Percentiles rank a stretch among this genome's conserved stretches.
phyloP scores from a whole-genome alignment of 441 rosid species.

The Gossypium gossypioides region DNA sequence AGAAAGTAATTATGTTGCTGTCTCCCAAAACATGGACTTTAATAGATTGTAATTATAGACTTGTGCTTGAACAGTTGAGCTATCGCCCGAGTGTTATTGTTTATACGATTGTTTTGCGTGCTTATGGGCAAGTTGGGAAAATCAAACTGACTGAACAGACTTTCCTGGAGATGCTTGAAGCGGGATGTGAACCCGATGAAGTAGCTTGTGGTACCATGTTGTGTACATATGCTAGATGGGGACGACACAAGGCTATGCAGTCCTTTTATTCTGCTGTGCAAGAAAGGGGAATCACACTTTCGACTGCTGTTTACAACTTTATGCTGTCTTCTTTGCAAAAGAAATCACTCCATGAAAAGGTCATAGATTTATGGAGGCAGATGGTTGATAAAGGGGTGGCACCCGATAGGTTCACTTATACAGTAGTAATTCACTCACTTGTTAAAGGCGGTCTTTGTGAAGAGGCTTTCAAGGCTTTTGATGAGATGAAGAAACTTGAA shows the following conservation, averaged over 20 bases:
- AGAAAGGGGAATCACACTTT: constrained; percentile 47
- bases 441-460: constrained; percentile 48
- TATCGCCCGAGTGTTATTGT: constrained; percentile 68
- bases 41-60: constrained; percentile 31
- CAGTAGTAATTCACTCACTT: constrained; percentile 63
- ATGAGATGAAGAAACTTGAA: constrained; percentile 57
- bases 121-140: constrained; percentile 85
- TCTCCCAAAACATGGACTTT: constrained; percentile 14
- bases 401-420: constrained; percentile 61
- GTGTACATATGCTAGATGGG: constrained; percentile 94
- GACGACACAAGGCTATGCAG: constrained; percentile 68
- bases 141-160: constrained; percentile 69
- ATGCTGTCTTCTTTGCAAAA: constrained; percentile 91
- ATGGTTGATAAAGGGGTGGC: constrained; percentile 51
- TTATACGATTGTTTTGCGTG: constrained; percentile 65
- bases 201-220: constrained; percentile 92
- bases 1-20: background rate
- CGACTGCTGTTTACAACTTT: constrained; percentile 73
- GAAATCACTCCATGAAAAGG: constrained; percentile 56
- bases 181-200: constrained; percentile 79
- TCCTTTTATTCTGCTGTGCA: constrained; percentile 62
- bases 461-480: constrained; percentile 55
- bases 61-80: constrained; percentile 57
- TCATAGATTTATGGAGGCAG: constrained; percentile 60
- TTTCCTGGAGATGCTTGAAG: constrained; percentile 89